phyloP scores from a whole-genome alignment of 306 rosid species.

The Oemleria cerasiformis region DNA sequence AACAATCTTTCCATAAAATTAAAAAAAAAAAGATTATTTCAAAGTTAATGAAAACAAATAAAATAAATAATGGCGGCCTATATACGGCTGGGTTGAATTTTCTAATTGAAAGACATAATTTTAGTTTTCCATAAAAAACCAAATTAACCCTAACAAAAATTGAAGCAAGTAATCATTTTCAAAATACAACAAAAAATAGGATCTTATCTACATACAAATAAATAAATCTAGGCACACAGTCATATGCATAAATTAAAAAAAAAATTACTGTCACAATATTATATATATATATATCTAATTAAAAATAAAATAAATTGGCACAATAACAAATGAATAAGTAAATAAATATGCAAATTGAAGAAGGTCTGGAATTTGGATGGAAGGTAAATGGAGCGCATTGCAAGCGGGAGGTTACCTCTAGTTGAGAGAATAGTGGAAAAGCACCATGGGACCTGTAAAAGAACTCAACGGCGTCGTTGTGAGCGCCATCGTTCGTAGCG shows the following conservation, averaged over 20 bases:
- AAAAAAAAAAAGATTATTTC: background rate
- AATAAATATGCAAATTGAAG: background rate
- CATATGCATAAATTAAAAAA: no score
- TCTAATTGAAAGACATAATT: no score
- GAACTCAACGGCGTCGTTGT: constrained; percentile 66
- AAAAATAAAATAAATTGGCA: background rate
- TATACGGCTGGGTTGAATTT: no score
- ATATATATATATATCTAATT: background rate
- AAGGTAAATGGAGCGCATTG: background rate
- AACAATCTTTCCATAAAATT: background rate
- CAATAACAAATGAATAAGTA: background rate
- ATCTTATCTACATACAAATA: no score
- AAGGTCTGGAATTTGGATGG: no score
- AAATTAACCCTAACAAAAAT: background rate
- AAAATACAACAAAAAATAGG: background rate
- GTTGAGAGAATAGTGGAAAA: constrained; percentile 32
- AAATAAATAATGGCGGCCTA: background rate
- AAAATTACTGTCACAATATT: background rate
- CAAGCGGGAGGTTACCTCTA: constrained; percentile 40
- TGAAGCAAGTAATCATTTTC: background rate
- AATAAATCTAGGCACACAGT: background rate
- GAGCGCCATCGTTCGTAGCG: background rate
- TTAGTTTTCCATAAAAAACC: background rate
- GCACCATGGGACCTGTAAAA: constrained; percentile 55
- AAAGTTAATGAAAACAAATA: background rate